Evolutionary conservation across 2,329 filamentous ascomycete genomes (phyloP), one percentile per base, ranked within the genome.

Genomic region (Parascedosporium putredinis): DNA sequence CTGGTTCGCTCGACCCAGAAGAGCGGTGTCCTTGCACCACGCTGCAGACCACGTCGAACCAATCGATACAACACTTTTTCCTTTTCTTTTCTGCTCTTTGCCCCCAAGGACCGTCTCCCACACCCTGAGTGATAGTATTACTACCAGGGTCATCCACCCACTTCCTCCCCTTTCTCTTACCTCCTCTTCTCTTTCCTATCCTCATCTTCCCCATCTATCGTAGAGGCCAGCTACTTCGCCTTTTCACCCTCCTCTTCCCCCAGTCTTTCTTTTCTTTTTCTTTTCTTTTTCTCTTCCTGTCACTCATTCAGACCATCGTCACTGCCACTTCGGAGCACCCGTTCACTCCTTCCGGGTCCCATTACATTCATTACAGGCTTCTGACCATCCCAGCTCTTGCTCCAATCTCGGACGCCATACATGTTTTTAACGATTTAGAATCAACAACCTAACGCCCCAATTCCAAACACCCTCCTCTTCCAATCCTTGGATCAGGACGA

Each of bases 131-230:
- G 54, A 54, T 53, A 55, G 59, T 60, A 59, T 60, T 59, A 59
- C 56, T 57, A 57, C 58, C 59, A 61, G 64, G 62, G 62, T 63
- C 65, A 59, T 62, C 60, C 60, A 55, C 60, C 62, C 62, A 60
- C 56, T 58, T 59, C 59, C 56, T 57, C 58, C 55, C 58, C 63
- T 56, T 60, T 57, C 57, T 55, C 47, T 59, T 60, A 58, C n/a
- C 59, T 63, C 62, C 55, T 56, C 61, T 62, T 60, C 59, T 53
- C 46, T 54, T 58, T 55, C 59, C 59, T 52, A 58, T 58, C 59
- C 55, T 57, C 57, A 56, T 58, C 56, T 55, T 42, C 40, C 43
- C 36, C 49, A 20, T 47, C 42, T 23, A 52, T 60, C 47, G 51
- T 51, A 51, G 49, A 51, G 65, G 63, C 60, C 55, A 55, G 57